Percentiles rank a stretch among this genome's conserved stretches.
phyloP scores from a whole-genome alignment of 208 protist species.

The Crithidia fasciculata region DNA sequence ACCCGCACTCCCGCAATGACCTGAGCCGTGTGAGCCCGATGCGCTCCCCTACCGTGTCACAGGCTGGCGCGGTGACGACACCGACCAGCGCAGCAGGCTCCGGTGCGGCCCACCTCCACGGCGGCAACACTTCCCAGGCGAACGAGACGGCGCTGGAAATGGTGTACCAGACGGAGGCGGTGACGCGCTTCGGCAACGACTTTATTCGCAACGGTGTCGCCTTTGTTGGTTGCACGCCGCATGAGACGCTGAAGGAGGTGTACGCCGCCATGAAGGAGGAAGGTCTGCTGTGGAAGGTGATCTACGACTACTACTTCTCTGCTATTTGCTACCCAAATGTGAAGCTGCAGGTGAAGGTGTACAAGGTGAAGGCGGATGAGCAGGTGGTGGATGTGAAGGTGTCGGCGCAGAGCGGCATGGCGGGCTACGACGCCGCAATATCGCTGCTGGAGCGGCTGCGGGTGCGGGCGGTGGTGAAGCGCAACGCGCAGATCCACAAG shows the following conservation, averaged over 20 bases:
- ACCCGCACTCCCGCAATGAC: conserved; percentile 13
- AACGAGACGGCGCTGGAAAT: conserved; percentile 46
- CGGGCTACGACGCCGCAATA: conserved; percentile 52
- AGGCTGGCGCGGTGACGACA: not conserved
- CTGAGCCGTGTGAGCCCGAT: not conserved
- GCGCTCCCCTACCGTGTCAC: not conserved
- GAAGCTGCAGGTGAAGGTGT: conserved; percentile 86
- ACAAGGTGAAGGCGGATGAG: conserved; percentile 59
- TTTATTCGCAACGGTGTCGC: conserved; percentile 83
- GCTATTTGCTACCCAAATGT: conserved; percentile 72
- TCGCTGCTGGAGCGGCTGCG: conserved; percentile 75
- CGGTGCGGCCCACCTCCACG: conserved; percentile 6
- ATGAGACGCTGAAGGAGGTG: conserved; percentile 49
- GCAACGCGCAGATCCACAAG: conserved; percentile 16
- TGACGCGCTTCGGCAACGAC: conserved; percentile 78
- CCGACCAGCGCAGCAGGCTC: conserved; percentile 3
- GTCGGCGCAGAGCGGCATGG: conserved; percentile 77
- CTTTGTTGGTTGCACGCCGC: conserved; percentile 45
- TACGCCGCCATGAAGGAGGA: conserved; percentile 78
- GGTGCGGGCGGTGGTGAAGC: conserved; percentile 38
- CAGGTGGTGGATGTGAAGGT: conserved; percentile 84
- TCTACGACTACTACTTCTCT: conserved; percentile 80
- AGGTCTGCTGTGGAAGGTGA: conserved; percentile 75
- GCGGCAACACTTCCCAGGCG: not conserved
- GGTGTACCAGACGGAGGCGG: conserved; percentile 58